Base-by-base conservation (phyloP, 257 asterid species). In the Fraxinus cuspidata region DNA sequence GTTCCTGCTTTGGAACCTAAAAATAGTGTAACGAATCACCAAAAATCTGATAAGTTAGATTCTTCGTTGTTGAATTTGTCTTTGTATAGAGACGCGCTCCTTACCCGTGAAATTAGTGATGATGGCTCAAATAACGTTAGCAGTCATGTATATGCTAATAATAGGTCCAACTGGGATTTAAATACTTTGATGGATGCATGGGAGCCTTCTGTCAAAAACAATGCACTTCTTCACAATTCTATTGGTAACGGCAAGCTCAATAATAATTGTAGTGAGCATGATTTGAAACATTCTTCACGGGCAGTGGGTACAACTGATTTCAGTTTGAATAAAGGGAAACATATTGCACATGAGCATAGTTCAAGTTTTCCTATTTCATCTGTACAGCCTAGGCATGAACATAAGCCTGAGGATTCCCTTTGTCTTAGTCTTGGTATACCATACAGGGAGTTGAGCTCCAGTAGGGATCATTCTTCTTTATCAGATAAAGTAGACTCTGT, bases 131-230 rank as follows among this genome's bases (percentile, higher is more conserved):
- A 78, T 42, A 71, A 72, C 27, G 80, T 23, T 74, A 78, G 79
- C 80, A 75, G 68, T 78, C 79, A n/a, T 31, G 82, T 56, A 7
- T 64, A 67, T 75, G 68, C 92, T 77, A 84, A 89, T 78, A 84
- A 88, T 80, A 78, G 97, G 80, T 88, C 94, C 34, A 88, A 85
- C 77, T 94, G 98, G 98, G 97, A 94, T 86, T 80, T 94, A 87
- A 94, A 94, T 79, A 92, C 92, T 18, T 86, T 90, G 25, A 92
- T 94, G 97, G 98, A 94, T 85, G 89, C 84, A 15, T 94, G 98
- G 98, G 97, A 87, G 81, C 84, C 89, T 74, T 86, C 97, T 78
- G 71, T 69, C 38, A 23, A 34, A 71, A 85, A 81, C 81, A 83
- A 82, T 80, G 76, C 80, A 18, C 47, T 51, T 74, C 56, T 83